Base-by-base conservation (phyloP, 2,329 filamentous ascomycete species). In the Endoconidiophora laricicola region DNA sequence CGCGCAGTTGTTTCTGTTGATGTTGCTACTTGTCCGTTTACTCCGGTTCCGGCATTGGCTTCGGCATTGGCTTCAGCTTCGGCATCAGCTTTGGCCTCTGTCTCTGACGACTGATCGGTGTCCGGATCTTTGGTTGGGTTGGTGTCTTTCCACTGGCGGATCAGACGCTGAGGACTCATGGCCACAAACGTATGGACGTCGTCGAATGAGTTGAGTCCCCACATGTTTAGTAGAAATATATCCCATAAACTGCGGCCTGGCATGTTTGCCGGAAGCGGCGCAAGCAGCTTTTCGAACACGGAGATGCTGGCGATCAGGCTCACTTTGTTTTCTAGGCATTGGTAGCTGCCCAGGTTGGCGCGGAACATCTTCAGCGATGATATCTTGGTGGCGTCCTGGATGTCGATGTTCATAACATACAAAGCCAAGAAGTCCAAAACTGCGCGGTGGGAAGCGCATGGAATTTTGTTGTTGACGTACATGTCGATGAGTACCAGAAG, bases 161-260 rank as follows among this genome's bases (percentile, higher is more conserved):
- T 49, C 38, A 53, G 36, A 9, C 24, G 24, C 26, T 22, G 43
- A 7, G 47, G 37, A 20, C 51, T 38, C 6, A 24, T 67, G 26
- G 74, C 72, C 59, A 94, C 85, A 62, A 94, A 90, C 2, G 70
- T 69, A 59, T 88, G 78, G n/a, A 96, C 66, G 0, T 79, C 76
- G 64, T 96, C 78, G 9, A 93, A 73, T 18, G 83, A 90, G 60
- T 88, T 79, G 56, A 96, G 77, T 14, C 73, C 72, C 90, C 91
- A 96, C 22, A 96, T 68, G 55, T 79, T 81, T 50, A 77, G 75
- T 10, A 96, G 72, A 51, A 95, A 85, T 2, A 83, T 68, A 60
- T 96, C 87, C 78, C 88, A 91, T n/a, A 95, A 66, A n/a, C 76
- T 81, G 44, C 83, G 74, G 2, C 86, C 86, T 0, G 86, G 83